A percentile compares a stretch with the other conserved stretches of the same genome.
Evolutionary conservation across 2,329 filamentous ascomycete species (phyloP).

Genomic region (Curvularia verruculosa): DNA sequence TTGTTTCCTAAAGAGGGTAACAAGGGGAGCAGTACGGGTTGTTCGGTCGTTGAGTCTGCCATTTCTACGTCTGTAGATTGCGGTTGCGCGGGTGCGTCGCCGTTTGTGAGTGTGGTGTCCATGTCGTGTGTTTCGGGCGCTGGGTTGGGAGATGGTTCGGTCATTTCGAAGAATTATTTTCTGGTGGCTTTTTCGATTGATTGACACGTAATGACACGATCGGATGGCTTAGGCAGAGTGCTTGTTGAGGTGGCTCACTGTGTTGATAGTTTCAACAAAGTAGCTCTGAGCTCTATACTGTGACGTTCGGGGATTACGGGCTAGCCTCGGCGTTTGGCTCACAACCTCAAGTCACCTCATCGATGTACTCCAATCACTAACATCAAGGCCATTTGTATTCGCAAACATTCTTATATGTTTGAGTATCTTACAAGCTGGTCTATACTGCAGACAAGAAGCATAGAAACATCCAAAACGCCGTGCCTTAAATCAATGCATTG

Average conservation of each 20-base stretch:
- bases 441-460: not conserved
- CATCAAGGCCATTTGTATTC: not conserved
- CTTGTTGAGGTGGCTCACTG: not conserved
- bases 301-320: slow-evolving; percentile 22
- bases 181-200: not conserved
- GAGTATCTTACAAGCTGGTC: slow-evolving; percentile 12
- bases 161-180: not conserved
- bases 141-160: slow-evolving; percentile 9
- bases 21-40: slow-evolving; percentile 1
- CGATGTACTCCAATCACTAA: not conserved
- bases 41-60: slow-evolving; percentile 30
- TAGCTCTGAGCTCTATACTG: slow-evolving; percentile 18
- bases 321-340: slow-evolving; percentile 15
- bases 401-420: slow-evolving; percentile 10
- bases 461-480: slow-evolving; percentile 10
- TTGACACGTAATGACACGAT: slow-evolving; percentile 5
- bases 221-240: not conserved
- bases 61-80: slow-evolving; percentile 39
- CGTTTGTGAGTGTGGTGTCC: slow-evolving; percentile 29
- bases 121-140: slow-evolving; percentile 25
- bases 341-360: not conserved
- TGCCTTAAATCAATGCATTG: slow-evolving; percentile 6
- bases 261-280: slow-evolving; percentile 6
- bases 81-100: slow-evolving; percentile 12
- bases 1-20: not conserved